These are phyloP conservation scores for Vickermania ingenoplastis DNA, from an alignment of 208 protist species.

Conservation along the genomic window DNA sequence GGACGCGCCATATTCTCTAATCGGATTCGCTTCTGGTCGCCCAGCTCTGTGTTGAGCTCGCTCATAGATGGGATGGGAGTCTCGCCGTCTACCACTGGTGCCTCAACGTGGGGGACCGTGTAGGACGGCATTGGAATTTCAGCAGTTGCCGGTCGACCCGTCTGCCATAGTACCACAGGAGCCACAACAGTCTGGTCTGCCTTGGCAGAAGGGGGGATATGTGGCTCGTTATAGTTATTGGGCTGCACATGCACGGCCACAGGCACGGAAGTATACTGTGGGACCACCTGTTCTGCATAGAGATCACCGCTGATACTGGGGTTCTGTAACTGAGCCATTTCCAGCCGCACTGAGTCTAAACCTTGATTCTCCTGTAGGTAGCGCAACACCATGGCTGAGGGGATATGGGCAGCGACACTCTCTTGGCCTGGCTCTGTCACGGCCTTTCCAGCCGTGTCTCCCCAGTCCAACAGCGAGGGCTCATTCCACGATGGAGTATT, in stretches of 20 bases:
- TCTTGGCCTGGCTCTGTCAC: slow-evolving; percentile 50
- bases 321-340: slow-evolving; percentile 56
- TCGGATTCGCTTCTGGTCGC: background rate
- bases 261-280: slow-evolving; percentile 26
- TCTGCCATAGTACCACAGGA: slow-evolving; percentile 40
- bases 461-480: slow-evolving; percentile 34
- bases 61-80: slow-evolving; percentile 34
- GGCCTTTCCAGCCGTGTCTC: slow-evolving; percentile 41
- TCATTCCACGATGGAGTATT: slow-evolving; percentile 38
- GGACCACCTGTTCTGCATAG: slow-evolving; percentile 22
- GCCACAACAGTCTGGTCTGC: slow-evolving; percentile 35
- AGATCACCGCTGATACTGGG: slow-evolving; percentile 1
- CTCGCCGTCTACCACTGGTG: slow-evolving; percentile 41
- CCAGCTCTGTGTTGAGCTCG: slow-evolving; percentile 10
- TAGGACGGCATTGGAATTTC: background rate
- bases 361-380: slow-evolving; percentile 76
- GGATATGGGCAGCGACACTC: slow-evolving; percentile 29
- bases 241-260: slow-evolving; percentile 63
- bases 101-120: background rate
- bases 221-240: slow-evolving; percentile 82
- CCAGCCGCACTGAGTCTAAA: slow-evolving; percentile 61
- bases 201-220: slow-evolving; percentile 22
- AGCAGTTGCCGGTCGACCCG: slow-evolving; percentile 1
- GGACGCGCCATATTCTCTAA: slow-evolving; percentile 19
- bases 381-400: slow-evolving; percentile 75